phyloP scores from a whole-genome alignment of 2,329 filamentous ascomycete genomes.

The Sordariomycetes sp. region DNA sequence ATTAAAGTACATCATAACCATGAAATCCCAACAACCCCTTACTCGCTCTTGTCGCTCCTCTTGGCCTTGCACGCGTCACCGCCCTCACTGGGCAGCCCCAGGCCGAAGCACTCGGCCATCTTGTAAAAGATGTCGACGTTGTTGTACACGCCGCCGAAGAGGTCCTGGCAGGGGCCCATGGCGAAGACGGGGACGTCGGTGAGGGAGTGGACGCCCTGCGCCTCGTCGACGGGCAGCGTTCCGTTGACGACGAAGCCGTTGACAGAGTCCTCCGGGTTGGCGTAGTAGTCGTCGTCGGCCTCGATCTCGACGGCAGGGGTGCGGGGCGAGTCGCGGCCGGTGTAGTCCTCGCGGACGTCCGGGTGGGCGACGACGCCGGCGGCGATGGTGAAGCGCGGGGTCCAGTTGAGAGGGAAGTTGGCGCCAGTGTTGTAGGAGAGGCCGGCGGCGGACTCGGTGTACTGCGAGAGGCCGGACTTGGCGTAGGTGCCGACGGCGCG shows the following conservation, averaged over 20 bases:
- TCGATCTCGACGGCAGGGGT: constrained; percentile 36
- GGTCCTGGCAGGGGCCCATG: constrained; percentile 64
- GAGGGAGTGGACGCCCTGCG: constrained; percentile 61
- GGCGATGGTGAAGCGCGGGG: constrained; percentile 70
- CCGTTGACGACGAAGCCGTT: constrained; percentile 65
- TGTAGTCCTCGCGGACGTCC: constrained; percentile 66
- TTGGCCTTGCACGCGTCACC: constrained; percentile 12
- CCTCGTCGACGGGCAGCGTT: constrained; percentile 49
- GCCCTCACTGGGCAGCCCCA: constrained; percentile 18
- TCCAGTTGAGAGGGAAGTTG: constrained; percentile 75
- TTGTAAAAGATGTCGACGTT: constrained; percentile 65
- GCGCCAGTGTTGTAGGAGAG: constrained; percentile 59
- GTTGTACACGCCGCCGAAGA: constrained; percentile 58
- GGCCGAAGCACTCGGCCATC: constrained; percentile 55
- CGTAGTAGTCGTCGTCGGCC: constrained; percentile 44
- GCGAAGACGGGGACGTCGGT: constrained; percentile 72
- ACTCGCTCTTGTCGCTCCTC: constrained; percentile 2
- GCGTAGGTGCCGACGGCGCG: constrained; percentile 62
- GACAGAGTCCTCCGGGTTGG: constrained; percentile 51
- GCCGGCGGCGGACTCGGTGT: constrained; percentile 43
- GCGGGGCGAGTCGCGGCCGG: constrained; percentile 56
- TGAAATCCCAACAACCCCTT: background rate
- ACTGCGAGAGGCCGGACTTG: constrained; percentile 62
- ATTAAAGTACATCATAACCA: background rate
- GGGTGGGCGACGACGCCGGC: constrained; percentile 59